These are phyloP conservation scores for Candida xiaguanensis DNA, from an alignment of 805 yeast species.

Conservation along the genomic window DNA sequence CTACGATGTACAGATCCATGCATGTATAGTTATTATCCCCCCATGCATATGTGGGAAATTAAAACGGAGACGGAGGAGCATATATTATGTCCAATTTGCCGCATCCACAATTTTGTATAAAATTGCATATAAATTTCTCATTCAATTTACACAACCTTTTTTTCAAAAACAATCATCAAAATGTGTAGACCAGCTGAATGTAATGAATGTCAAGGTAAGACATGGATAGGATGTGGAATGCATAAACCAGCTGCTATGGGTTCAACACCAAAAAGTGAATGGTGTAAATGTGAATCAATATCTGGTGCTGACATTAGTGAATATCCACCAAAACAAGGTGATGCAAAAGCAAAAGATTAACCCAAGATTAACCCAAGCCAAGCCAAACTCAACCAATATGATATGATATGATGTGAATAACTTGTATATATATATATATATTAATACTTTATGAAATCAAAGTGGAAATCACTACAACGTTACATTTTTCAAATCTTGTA, in stretches of 20 bases:
- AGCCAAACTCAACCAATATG: too few species aligned
- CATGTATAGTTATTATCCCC: too few species aligned
- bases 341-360: conserved; percentile 12
- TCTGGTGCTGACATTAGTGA: conserved; percentile 17
- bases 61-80: too few species aligned
- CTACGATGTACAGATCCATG: too few species aligned
- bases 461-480: neutral
- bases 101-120: too few species aligned
- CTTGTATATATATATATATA: neutral
- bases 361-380: too few species aligned
- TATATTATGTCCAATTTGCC: too few species aligned
- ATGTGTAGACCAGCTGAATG: conserved; percentile 37
- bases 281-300: conserved; percentile 28
- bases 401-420: too few species aligned
- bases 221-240: conserved; percentile 47
- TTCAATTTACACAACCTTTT: neutral
- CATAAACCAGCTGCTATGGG: conserved; percentile 42
- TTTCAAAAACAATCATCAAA: neutral
- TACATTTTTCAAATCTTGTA: neutral
- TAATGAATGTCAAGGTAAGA: conserved; percentile 22
- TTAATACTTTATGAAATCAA: too few species aligned
- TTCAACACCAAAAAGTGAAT: conserved; percentile 27
- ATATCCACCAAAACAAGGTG: conserved; percentile 26
- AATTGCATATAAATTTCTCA: too few species aligned
- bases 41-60: too few species aligned